phyloP scores from a whole-genome alignment of 331 rosid species.

The Ulmus americana region DNA sequence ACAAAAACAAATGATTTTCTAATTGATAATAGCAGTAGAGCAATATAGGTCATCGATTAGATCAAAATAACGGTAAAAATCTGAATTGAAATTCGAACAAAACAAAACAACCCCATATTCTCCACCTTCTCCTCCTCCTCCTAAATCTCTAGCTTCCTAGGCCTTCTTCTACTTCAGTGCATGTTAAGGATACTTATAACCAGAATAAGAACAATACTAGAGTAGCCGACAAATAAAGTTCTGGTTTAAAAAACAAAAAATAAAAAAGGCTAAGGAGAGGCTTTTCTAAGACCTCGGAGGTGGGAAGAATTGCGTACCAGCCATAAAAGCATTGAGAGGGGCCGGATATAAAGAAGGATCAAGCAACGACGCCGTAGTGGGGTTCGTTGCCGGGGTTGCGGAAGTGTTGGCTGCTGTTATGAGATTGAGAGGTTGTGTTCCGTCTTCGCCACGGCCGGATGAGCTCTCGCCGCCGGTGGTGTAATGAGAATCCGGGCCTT shows the following conservation, averaged over 20 bases:
- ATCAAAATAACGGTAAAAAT: conserved; percentile 24
- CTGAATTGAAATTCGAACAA: conserved; percentile 46
- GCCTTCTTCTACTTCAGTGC: conserved; percentile 32
- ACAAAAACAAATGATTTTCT: conserved; percentile 17
- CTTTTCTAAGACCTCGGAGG: conserved; percentile 54
- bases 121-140: conserved; percentile 15
- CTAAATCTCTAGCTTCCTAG: conserved; percentile 29
- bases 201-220: conserved; percentile 19
- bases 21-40: conserved; percentile 19
- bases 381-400: conserved; percentile 28
- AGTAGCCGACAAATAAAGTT: conserved; percentile 2
- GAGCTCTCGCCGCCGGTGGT: conserved; percentile 48
- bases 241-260: not conserved
- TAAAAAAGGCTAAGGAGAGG: not conserved
- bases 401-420: conserved; percentile 31
- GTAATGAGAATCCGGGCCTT: conserved; percentile 56
- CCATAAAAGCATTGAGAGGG: conserved; percentile 66
- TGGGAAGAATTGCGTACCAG: conserved; percentile 94
- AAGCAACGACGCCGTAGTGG: conserved; percentile 32
- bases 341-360: conserved; percentile 79
- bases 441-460: conserved; percentile 45
- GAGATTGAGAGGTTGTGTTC: conserved; percentile 36
- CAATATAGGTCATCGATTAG: conserved; percentile 26
- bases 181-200: conserved; percentile 24
- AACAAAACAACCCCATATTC: conserved; percentile 34